phyloP scores from a whole-genome alignment of 139 green algal genomes.

The Chlamydomonas asymmetrica region DNA sequence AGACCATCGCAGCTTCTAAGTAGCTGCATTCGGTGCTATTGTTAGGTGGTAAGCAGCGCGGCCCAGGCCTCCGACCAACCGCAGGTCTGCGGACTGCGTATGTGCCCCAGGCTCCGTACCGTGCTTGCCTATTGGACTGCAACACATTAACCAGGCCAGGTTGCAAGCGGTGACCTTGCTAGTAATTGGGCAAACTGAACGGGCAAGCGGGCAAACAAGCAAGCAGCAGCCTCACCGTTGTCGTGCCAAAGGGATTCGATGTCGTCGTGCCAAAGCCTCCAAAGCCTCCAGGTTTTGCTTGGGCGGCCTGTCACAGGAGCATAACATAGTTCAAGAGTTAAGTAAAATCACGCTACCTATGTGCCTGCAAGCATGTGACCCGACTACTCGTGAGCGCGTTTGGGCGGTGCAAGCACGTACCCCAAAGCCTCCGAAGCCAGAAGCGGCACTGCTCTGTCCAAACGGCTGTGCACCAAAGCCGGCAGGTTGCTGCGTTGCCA shows the following conservation, averaged over 20 bases:
- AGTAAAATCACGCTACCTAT: not conserved
- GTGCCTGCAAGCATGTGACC: not conserved
- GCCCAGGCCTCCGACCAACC: not conserved
- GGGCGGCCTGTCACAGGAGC: conserved; percentile 2
- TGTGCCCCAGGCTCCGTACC: not conserved
- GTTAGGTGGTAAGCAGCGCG: conserved; percentile 8
- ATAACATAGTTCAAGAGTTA: conserved; percentile 4
- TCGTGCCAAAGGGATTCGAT: conserved; percentile 33
- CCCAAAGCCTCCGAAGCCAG: conserved; percentile 7
- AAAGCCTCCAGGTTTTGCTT: conserved; percentile 17
- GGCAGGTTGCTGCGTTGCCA: not conserved
- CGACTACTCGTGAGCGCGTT: not conserved
- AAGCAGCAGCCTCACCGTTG: not conserved
- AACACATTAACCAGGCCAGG: not conserved
- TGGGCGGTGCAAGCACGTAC: not conserved
- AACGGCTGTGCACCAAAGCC: conserved; percentile 9
- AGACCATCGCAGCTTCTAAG: not conserved
- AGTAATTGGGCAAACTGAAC: not conserved
- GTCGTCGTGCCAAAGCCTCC: conserved; percentile 20
- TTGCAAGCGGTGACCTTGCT: not conserved
- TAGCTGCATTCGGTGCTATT: not conserved
- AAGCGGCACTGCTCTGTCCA: conserved; percentile 6
- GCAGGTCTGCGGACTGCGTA: not conserved
- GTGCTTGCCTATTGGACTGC: not conserved
- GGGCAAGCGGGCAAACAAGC: not conserved